Percentiles rank a stretch among this genome's conserved stretches.
Conservation (phyloP, 805 yeast species). For the Lipomyces oligophaga region DNA sequence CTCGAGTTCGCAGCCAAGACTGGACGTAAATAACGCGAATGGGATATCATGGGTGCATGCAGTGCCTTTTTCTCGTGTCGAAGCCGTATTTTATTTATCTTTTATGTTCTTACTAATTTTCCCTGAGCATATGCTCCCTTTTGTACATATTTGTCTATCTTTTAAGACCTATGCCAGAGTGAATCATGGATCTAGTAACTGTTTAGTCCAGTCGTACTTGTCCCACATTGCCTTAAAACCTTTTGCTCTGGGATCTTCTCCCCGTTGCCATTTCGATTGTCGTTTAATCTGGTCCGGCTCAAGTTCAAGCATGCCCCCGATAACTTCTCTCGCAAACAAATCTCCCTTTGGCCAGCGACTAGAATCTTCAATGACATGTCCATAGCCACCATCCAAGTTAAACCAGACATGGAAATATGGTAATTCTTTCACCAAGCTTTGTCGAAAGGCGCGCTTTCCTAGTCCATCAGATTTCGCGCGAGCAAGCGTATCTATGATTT, state of each 20-base stretch:
- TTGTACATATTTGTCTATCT: background rate
- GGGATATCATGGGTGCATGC: too few species aligned
- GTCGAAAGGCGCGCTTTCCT: conserved; percentile 35
- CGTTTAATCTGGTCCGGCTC: conserved; percentile 40
- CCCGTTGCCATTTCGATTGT: conserved; percentile 35
- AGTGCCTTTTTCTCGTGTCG: too few species aligned
- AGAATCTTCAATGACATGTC: conserved; percentile 47
- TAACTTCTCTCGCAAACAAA: conserved; percentile 44
- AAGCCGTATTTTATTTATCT: too few species aligned
- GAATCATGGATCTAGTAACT: conserved; percentile 13
- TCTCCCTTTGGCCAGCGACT: conserved; percentile 48
- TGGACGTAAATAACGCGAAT: conserved; percentile 50
- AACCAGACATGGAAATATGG: conserved; percentile 54
- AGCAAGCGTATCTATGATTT: conserved; percentile 41
- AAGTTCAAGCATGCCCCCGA: conserved; percentile 45
- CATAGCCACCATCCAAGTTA: conserved; percentile 46
- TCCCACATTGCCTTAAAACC: conserved; percentile 40
- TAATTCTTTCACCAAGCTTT: conserved; percentile 45
- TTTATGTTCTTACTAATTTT: too few species aligned
- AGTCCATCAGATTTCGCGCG: conserved; percentile 28
- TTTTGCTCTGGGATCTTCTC: conserved; percentile 35
- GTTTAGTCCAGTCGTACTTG: conserved; percentile 38
- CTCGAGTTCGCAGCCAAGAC: conserved; percentile 85
- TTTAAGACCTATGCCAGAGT: background rate
- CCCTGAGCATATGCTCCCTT: background rate